These are phyloP conservation scores for Escovopsis sp. DNA, from an alignment of 2,329 filamentous ascomycete genomes.

Conservation along the genomic window DNA sequence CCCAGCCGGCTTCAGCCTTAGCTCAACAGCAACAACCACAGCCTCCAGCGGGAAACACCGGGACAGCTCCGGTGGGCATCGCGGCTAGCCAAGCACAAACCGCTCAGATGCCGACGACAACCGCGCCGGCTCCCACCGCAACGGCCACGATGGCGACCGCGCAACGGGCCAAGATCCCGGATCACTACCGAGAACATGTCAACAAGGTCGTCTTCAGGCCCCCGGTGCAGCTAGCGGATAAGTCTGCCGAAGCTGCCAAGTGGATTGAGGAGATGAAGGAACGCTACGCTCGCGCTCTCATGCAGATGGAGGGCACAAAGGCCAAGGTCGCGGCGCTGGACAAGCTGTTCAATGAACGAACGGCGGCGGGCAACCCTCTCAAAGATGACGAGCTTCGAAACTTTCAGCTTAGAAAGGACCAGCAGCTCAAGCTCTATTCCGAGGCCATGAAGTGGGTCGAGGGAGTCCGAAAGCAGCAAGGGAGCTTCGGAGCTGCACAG, in stretches of 20 bases:
- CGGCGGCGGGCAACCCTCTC: constrained; percentile 26
- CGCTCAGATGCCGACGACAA: constrained; percentile 3
- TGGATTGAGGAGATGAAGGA: constrained; percentile 33
- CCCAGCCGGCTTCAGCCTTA: constrained; percentile 8
- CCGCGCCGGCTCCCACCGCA: constrained; percentile 1
- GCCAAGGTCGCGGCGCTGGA: constrained; percentile 27
- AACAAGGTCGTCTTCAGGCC: constrained; percentile 31
- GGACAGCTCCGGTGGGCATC: constrained; percentile 3
- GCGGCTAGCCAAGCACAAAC: constrained; percentile 9
- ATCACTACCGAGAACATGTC: constrained; percentile 31
- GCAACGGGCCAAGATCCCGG: constrained; percentile 21
- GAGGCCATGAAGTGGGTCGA: constrained; percentile 35
- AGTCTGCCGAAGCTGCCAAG: constrained; percentile 27
- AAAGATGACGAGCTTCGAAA: constrained; percentile 32
- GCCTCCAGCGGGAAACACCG: constrained; percentile 1
- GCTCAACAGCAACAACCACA: constrained; percentile 6
- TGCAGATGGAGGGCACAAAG: constrained; percentile 32
- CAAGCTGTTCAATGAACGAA: constrained; percentile 24
- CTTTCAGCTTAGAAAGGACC: constrained; percentile 27
- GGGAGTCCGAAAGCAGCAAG: constrained; percentile 30
- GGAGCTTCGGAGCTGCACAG: constrained; percentile 14
- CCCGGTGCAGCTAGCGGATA: constrained; percentile 26
- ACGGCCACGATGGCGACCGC: constrained; percentile 9
- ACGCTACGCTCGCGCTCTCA: constrained; percentile 31
- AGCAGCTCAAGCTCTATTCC: constrained; percentile 27